Percentiles rank a stretch among this genome's conserved stretches.
These are phyloP conservation scores for Lecanoromycetidae sp. DNA, from an alignment of 2,329 filamentous ascomycete genomes.

Conservation along the genomic window DNA sequence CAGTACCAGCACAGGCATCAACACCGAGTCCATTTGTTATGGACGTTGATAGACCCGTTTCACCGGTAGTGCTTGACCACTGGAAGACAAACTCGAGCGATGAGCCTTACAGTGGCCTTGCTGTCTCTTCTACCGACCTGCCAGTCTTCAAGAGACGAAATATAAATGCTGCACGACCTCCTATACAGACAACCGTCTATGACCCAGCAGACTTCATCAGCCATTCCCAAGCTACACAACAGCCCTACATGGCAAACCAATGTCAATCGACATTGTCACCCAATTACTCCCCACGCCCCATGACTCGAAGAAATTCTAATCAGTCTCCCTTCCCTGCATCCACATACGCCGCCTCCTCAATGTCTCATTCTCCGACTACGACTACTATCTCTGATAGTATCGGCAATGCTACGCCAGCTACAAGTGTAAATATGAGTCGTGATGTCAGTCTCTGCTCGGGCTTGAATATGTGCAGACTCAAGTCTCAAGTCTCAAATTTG, in stretches of 20 bases:
- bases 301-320: neutral
- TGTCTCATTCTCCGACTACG: slow-evolving; percentile 21
- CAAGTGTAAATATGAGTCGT: slow-evolving; percentile 34
- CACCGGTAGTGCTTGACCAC: neutral
- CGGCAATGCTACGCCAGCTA: slow-evolving; percentile 27
- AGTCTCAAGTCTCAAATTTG: slow-evolving; percentile 27
- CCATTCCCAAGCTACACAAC: too few species aligned
- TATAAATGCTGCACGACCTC: slow-evolving; percentile 22
- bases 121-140: slow-evolving; percentile 21
- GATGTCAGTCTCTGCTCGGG: slow-evolving; percentile 32
- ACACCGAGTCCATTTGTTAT: too few species aligned
- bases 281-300: neutral
- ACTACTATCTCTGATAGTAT: slow-evolving; percentile 27
- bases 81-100: slow-evolving; percentile 7
- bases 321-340: neutral
- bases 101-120: neutral
- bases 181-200: slow-evolving; percentile 19
- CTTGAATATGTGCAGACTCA: slow-evolving; percentile 34
- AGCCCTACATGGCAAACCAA: too few species aligned
- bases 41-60: neutral
- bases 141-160: slow-evolving; percentile 23
- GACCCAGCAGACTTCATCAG: slow-evolving; percentile 28
- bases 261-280: neutral
- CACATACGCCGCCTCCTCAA: slow-evolving; percentile 1
- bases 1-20: too few species aligned